These are phyloP conservation scores for Peniophora sp. DNA, from an alignment of 1,284 basidiomycete genomes.

Conservation along the genomic window DNA sequence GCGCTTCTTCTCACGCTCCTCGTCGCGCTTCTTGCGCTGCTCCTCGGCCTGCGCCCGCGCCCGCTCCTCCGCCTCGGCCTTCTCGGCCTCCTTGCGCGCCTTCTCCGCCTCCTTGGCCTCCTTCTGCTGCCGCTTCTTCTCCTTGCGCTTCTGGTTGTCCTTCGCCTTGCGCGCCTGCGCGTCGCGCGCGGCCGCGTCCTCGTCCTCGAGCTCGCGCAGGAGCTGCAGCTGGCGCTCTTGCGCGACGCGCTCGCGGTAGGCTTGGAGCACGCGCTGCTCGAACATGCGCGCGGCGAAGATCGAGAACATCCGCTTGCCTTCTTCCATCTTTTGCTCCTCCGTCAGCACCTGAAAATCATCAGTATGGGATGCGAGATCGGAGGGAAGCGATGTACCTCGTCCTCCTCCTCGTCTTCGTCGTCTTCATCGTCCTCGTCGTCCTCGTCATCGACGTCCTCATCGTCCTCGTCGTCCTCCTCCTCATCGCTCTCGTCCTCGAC, in stretches of 20 bases:
- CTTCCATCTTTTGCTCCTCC: conserved; percentile 93
- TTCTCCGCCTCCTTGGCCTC: conserved; percentile 87
- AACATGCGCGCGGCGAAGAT: conserved; percentile 99
- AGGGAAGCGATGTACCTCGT: too few relatives aligned
- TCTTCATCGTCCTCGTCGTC: conserved; percentile 28
- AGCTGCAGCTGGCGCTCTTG: conserved; percentile 48
- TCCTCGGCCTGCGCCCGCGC: conserved; percentile 59
- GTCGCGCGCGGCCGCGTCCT: conserved; percentile 53
- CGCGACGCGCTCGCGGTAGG: conserved; percentile 28
- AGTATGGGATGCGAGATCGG: too few relatives aligned
- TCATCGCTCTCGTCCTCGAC: conserved; percentile 43
- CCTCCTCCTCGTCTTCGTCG: conserved; percentile 27
- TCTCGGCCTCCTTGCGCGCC: conserved; percentile 71
- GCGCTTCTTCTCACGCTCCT: conserved; percentile 68
- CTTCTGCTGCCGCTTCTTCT: conserved; percentile 90
- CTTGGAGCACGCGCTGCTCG: conserved; percentile 89
- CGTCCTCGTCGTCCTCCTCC: conserved; percentile 27
- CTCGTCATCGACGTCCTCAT: conserved; percentile 27
- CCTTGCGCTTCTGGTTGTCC: conserved; percentile 98
- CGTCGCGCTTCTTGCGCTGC: conserved; percentile 54
- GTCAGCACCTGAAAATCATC: conserved; percentile 50
- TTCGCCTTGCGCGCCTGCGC: conserved; percentile 91
- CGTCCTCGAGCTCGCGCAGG: conserved; percentile 49
- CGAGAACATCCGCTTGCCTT: conserved; percentile 98
- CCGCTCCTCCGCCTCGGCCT: conserved; percentile 74